Base-by-base conservation (phyloP, 352 stramenopile genomes). In the Globisporangium camurandrum region DNA sequence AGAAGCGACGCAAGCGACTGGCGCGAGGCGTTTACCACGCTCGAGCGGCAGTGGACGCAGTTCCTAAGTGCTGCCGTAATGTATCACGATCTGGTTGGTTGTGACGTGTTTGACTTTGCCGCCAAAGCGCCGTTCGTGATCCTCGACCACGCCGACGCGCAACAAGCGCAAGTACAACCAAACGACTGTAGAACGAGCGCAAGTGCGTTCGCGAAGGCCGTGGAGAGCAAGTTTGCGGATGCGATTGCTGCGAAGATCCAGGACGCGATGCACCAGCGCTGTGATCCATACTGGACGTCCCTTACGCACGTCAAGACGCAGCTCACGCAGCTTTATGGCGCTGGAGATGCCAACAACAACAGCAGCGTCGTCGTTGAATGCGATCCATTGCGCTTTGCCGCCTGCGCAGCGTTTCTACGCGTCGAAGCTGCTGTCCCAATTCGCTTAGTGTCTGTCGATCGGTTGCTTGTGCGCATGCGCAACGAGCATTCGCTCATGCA, bases 61-160 rank as follows among this genome's bases (percentile, higher is more conserved):
- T 56, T 65, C 33, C 52, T 82, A 14, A 30, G 23, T 20, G 52
- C 56, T 14, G 47, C 12, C 2, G 68, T 74, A 12, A 38, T 38
- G 16, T 80, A 65, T 16, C 63, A 83, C 31, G 68, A 83, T 22
- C 46, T 62, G 2, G 44, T 79, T 10, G 68, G 52, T 0, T 54
- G 49, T 20, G 66, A 83, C 17, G 57, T 77, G 1, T 71, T 74
- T 19, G 71, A 83, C 23, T 80, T 83, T 27, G 71, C 71, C 31
- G 60, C 68, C 0, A 66, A 57, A 1, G 69, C 69, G n/a, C 66
- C 69, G 17, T 80, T 72, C 47, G 47, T 64, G 14, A 72, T 70
- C 48, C 26, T 72, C 10, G 44, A 46, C 5, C 8, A 12, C 19
- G 33, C 33, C 8, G 19, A 6, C 12, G 33, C 17, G 33, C 12